Base-by-base conservation (phyloP, 176 grass and related monocot species). In the Zoysia pacifica region DNA sequence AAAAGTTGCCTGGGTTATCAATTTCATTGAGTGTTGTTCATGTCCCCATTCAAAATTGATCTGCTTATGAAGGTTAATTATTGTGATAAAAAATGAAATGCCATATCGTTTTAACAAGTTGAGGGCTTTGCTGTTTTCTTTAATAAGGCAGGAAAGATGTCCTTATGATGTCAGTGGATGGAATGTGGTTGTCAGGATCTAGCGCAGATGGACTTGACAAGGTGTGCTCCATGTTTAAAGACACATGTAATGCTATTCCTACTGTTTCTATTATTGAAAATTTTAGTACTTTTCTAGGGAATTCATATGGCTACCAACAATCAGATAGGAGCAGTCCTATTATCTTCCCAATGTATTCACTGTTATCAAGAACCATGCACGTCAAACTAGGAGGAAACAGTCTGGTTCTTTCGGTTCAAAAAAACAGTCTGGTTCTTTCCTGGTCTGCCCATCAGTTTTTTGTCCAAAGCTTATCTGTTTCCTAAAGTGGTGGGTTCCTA, bases 401-500 rank as follows among this genome's bases (percentile, higher is more conserved):
- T 28, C 28, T 28, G 28, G 28, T 28, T 28, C 28, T 28, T 28
- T 28, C 0, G 28, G 28, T 75, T 60, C n/a, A 36, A 80, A 73
- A 6, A 28, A 73, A 76, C 10, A 52, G 35, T 72, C 15, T 75
- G 56, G 48, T 72, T 59, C 70, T 72, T 78, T 84, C 81, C 67
- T 56, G 62, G 44, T 50, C 48, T 58, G 35, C 51, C 9, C 46
- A 76, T 37, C 44, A 39, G 65, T 49, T 75, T 76, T 40, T 55
- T 70, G n/a, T 68, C 67, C 3, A 15, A 70, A 70, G 77, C 13
- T 71, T 47, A 43, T 71, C 13, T 81, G 49, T 62, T 81, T 75
- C 56, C 58, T 62, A 16, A 54, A 64, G 87, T 76, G 48, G 48
- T 58, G 73, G 71, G 58, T 85, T 89, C 48, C 56, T 35, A 20